phyloP scores from a whole-genome alignment of 2,329 filamentous ascomycete species.

The Fusarium guadeloupense region DNA sequence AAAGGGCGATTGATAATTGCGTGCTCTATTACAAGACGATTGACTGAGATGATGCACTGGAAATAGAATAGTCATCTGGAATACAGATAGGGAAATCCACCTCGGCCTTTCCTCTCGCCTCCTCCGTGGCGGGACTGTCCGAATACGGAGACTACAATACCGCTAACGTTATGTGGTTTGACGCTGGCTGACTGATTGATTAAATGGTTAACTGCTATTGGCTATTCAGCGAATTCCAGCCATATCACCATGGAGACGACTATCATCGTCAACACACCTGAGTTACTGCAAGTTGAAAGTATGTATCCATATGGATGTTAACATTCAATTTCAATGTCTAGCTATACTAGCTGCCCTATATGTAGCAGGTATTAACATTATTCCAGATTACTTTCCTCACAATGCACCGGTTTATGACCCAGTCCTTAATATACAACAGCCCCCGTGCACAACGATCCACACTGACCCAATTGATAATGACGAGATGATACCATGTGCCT shows the following conservation, averaged over 20 bases:
- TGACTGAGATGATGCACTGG: background rate
- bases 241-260: background rate
- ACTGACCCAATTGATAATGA: constrained; percentile 10
- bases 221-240: background rate
- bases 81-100: constrained; percentile 1
- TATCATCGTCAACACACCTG: background rate
- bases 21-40: constrained; percentile 2
- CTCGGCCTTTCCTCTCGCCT: constrained; percentile 19
- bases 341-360: constrained; percentile 15
- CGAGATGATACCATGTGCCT: constrained; percentile 14
- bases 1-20: constrained; percentile 29
- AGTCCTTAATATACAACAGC: constrained; percentile 11
- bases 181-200: constrained; percentile 40
- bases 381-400: constrained; percentile 6
- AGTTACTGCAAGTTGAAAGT: background rate
- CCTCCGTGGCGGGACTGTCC: constrained; percentile 29
- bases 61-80: constrained; percentile 1
- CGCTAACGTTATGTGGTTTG: constrained; percentile 1
- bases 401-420: constrained; percentile 21
- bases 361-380: constrained; percentile 34
- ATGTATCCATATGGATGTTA: background rate
- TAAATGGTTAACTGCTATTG: constrained; percentile 35
- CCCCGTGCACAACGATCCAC: constrained; percentile 1
- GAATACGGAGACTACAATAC: constrained; percentile 23
- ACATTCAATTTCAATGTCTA: constrained; percentile 16